These are phyloP conservation scores for Heliamphora pulchella DNA, from an alignment of 179 eudicot species.

Conservation along the genomic window DNA sequence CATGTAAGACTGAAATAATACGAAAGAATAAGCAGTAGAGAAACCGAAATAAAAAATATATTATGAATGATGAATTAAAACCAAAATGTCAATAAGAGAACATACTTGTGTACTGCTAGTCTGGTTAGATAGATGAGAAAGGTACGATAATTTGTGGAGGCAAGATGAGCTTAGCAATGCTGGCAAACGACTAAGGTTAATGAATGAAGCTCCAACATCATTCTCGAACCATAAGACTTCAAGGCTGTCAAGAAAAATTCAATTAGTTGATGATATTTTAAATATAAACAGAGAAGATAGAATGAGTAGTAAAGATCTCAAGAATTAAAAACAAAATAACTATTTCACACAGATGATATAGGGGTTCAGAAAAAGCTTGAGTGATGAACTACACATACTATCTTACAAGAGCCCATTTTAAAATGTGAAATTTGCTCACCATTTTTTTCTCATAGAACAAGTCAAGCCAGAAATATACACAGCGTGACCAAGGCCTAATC, in stretches of 20 bases:
- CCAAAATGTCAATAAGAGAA: conserved; percentile 12
- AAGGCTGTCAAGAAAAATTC: conserved; percentile 42
- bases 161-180: conserved; percentile 85
- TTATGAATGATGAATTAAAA: not conserved
- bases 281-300: not conserved
- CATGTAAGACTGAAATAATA: not conserved
- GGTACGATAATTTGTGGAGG: conserved; percentile 53
- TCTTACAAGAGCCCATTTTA: not conserved
- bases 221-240: conserved; percentile 74
- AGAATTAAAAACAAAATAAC: not conserved
- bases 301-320: not conserved
- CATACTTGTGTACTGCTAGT: conserved; percentile 53
- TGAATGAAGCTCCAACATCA: conserved; percentile 53
- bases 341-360: conserved; percentile 3
- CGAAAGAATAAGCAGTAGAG: not conserved
- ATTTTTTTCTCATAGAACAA: conserved; percentile 45
- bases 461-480: conserved; percentile 69
- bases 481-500: conserved; percentile 69
- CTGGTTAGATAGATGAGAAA: conserved; percentile 55
- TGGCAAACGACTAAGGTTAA: conserved; percentile 83
- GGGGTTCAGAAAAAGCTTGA: conserved; percentile 2
- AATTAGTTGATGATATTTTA: conserved; percentile 7
- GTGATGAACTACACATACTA: not conserved
- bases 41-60: not conserved
- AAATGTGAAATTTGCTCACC: conserved; percentile 35